Conservation (phyloP, 164 flowering plant species). For the Liriodendron chinense region DNA sequence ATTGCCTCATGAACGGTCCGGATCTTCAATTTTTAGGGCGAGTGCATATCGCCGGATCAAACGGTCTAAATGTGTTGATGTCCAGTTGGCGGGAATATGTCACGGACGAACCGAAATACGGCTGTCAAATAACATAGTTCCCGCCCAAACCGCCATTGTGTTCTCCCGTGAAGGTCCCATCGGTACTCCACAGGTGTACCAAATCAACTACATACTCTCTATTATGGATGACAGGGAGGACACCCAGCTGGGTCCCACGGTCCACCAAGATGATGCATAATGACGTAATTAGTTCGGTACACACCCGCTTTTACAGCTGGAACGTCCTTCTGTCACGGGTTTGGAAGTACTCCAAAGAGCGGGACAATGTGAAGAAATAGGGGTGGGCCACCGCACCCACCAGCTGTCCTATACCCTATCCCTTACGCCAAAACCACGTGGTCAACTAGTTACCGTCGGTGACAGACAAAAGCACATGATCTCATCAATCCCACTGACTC, state of each 20-base stretch:
- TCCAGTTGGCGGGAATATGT: neutral
- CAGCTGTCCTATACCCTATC: neutral
- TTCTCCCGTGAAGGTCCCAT: neutral
- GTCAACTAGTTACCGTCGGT: neutral
- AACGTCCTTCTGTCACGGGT: neutral
- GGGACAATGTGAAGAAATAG: neutral
- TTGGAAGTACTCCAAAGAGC: neutral
- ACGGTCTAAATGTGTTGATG: neutral
- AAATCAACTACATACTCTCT: neutral
- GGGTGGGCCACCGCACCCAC: neutral
- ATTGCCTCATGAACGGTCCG: neutral
- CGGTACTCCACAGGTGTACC: neutral
- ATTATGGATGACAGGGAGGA: neutral
- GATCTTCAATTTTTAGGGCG: neutral
- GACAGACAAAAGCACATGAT: neutral
- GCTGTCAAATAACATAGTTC: neutral
- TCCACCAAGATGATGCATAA: too few species aligned
- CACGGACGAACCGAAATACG: neutral
- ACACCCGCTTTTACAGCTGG: neutral
- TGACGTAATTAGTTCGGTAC: neutral
- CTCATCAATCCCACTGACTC: neutral
- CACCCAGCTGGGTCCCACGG: neutral
- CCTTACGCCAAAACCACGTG: neutral
- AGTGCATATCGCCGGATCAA: neutral
- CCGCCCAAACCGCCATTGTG: neutral